A percentile compares a stretch with the other conserved stretches of the same genome.
phyloP scores from a whole-genome alignment of 2,329 filamentous ascomycete genomes.

The Periconia sp. region DNA sequence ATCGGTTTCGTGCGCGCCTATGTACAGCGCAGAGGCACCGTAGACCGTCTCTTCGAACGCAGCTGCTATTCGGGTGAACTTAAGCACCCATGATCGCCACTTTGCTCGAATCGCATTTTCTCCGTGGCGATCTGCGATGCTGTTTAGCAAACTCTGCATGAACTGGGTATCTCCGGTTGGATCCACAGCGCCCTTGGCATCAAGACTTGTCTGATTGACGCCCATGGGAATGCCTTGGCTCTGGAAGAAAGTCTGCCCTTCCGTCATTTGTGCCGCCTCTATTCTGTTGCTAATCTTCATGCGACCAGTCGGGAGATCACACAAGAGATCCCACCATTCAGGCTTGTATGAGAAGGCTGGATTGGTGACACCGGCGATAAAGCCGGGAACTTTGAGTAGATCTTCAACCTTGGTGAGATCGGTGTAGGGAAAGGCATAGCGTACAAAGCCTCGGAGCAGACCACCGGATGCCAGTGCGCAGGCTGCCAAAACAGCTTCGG shows the following conservation, averaged over 20 bases:
- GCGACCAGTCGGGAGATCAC: constrained; percentile 87
- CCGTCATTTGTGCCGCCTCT: constrained; percentile 78
- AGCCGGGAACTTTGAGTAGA: constrained; percentile 91
- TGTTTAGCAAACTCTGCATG: constrained; percentile 83
- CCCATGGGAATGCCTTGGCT: constrained; percentile 60
- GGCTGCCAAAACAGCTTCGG: constrained; percentile 96
- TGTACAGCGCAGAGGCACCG: constrained; percentile 86
- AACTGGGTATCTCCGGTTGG: constrained; percentile 87
- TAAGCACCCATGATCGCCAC: constrained; percentile 93
- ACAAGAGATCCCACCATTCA: constrained; percentile 98
- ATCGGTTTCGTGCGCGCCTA: constrained; percentile 73
- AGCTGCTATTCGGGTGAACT: constrained; percentile 89
- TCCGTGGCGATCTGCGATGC: constrained; percentile 84
- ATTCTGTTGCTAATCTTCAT: constrained; percentile 94
- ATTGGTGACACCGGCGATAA: constrained; percentile 97
- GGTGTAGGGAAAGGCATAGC: constrained; percentile 97
- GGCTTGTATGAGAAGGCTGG: constrained; percentile 93
- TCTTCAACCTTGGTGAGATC: constrained; percentile 98
- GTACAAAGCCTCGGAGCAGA: constrained; percentile 89
- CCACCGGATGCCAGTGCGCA: constrained; percentile 93
- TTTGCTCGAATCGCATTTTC: constrained; percentile 87
- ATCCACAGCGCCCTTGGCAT: constrained; percentile 58
- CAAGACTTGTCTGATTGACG: constrained; percentile 22
- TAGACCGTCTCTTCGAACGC: constrained; percentile 97
- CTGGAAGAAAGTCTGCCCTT: constrained; percentile 86